These are phyloP conservation scores for Lasiodiplodia theobromae DNA, from an alignment of 2,329 filamentous ascomycete species.

Conservation along the genomic window DNA sequence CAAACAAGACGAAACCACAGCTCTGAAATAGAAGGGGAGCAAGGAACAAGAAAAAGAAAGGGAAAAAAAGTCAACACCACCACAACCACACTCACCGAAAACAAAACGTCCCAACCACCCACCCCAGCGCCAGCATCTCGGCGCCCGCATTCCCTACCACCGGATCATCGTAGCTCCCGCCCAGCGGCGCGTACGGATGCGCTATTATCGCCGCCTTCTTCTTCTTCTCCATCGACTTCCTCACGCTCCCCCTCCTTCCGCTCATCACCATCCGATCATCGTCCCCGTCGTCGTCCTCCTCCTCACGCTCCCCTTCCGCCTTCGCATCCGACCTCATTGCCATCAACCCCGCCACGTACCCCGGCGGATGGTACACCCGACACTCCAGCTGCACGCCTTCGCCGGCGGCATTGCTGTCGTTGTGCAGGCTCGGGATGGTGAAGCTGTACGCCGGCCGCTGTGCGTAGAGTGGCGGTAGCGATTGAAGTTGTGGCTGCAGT, in stretches of 20 bases:
- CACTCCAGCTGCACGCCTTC: constrained; percentile 70
- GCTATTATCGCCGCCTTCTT: constrained; percentile 69
- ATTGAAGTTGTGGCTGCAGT: background rate
- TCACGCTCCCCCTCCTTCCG: background rate
- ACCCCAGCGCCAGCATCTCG: constrained; percentile 72
- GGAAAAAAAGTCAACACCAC: background rate
- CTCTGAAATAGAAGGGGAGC: background rate
- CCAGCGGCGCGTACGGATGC: constrained; percentile 89
- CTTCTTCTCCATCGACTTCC: background rate
- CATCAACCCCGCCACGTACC: background rate
- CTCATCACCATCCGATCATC: no score
- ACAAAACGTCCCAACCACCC: constrained; percentile 86
- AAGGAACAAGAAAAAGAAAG: background rate
- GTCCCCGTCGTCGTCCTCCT: background rate
- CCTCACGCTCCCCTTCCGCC: background rate
- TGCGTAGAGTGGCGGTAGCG: background rate
- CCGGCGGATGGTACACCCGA: constrained; percentile 68
- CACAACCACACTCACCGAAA: constrained; percentile 68
- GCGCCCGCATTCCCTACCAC: constrained; percentile 72
- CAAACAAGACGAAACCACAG: constrained; percentile 7
- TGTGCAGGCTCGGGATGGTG: constrained; percentile 83
- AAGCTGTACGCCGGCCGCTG: constrained; percentile 60
- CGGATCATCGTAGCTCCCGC: constrained; percentile 83
- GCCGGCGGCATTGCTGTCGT: constrained; percentile 54
- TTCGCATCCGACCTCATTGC: background rate